These are phyloP conservation scores for Phytophthora brassicae DNA, from an alignment of 352 stramenopile genomes.

Conservation along the genomic window DNA sequence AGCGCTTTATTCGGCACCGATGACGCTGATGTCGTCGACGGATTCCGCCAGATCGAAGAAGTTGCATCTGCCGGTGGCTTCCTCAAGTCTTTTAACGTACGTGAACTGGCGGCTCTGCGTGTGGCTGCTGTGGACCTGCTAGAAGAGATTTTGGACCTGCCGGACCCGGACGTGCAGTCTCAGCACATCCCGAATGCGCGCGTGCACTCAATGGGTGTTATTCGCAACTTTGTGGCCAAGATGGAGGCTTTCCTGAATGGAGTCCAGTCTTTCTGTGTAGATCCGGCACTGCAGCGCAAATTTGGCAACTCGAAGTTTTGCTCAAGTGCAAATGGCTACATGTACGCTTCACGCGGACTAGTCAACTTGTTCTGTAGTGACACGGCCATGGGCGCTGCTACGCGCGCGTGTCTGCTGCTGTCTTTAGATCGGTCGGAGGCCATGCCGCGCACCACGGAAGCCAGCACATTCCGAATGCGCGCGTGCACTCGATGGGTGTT, in stretches of 20 bases:
- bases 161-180: conserved; percentile 72
- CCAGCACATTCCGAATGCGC: no score
- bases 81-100: conserved; percentile 77
- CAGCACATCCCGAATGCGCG: conserved; percentile 63
- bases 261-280: conserved; percentile 69
- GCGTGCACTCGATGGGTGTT: conserved; percentile 78
- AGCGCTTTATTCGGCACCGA: conserved; percentile 74
- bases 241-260: conserved; percentile 77
- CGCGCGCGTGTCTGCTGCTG: conserved; percentile 62
- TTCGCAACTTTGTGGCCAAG: conserved; percentile 89
- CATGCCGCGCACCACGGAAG: conserved; percentile 65
- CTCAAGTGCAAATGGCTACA: conserved; percentile 62
- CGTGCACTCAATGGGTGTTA: conserved; percentile 83
- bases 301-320: conserved; percentile 82
- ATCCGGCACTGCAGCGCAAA: conserved; percentile 63
- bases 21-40: conserved; percentile 78
- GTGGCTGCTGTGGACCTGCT: conserved; percentile 69
- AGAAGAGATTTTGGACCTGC: conserved; percentile 80
- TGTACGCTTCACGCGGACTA: conserved; percentile 64
- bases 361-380: conserved; percentile 77
- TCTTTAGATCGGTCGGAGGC: conserved; percentile 68
- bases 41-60: conserved; percentile 79
- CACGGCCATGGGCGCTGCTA: conserved; percentile 72
- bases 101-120: conserved; percentile 62
- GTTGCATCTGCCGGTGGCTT: conserved; percentile 64